phyloP scores from a whole-genome alignment of 306 rosid species.

The Senna tora region DNA sequence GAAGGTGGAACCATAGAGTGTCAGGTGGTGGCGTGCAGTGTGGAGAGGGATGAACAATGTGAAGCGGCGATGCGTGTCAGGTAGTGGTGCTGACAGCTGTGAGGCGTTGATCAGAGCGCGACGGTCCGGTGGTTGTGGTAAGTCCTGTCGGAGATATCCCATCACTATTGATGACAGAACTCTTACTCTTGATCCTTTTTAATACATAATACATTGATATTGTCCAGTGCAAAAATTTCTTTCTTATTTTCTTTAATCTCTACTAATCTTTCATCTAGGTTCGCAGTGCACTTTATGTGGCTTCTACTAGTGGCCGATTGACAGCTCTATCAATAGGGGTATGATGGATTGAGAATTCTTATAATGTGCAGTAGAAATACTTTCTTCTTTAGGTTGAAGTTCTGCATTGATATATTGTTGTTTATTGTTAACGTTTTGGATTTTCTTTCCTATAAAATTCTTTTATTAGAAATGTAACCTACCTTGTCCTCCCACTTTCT shows the following conservation, averaged over 20 bases:
- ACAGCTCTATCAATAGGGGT: slow-evolving; percentile 69
- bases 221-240: slow-evolving; percentile 24
- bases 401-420: slow-evolving; percentile 21
- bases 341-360: slow-evolving; percentile 34
- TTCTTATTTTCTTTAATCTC: slow-evolving; percentile 14
- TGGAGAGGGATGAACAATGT: no score
- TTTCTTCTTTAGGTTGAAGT: slow-evolving; percentile 11
- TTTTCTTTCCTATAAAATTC: slow-evolving; percentile 26
- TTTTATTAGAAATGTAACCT: background rate
- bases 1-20: no score
- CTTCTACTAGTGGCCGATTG: slow-evolving; percentile 80
- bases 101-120: no score
- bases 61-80: no score
- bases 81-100: no score
- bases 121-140: no score
- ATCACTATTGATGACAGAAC: background rate
- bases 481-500: background rate
- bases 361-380: background rate
- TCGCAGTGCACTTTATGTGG: slow-evolving; percentile 69
- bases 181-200: background rate
- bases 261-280: slow-evolving; percentile 53
- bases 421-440: slow-evolving; percentile 11
- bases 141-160: no score
- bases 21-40: no score
- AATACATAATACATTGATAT: background rate